Percentiles rank a stretch among this genome's conserved stretches.
phyloP scores from a whole-genome alignment of 805 yeast species.

The Ogataea thermomethanolica region DNA sequence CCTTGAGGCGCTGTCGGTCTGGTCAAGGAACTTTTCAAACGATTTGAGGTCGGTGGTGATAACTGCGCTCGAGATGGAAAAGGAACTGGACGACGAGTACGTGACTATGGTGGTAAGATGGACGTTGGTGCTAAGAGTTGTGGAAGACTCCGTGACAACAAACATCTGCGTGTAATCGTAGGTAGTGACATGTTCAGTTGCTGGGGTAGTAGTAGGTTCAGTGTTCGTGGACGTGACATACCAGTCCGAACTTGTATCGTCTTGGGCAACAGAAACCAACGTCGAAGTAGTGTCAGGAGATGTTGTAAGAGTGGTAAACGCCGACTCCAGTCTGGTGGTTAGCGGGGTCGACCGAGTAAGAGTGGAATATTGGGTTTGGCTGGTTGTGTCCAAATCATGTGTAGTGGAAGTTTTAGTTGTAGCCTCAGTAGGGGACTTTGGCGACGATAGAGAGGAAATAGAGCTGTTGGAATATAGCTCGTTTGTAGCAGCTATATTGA shows the following conservation, averaged over 20 bases:
- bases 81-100: conserved; percentile 11
- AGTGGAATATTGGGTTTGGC: no score
- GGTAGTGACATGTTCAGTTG: conserved; percentile 6
- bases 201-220: background rate
- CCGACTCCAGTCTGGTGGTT: no score
- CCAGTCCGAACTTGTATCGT: no score
- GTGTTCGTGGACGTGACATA: background rate
- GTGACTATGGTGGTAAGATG: conserved; percentile 20
- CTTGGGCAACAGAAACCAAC: no score
- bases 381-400: no score
- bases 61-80: conserved; percentile 20
- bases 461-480: conserved; percentile 14
- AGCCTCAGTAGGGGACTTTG: no score
- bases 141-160: conserved; percentile 27
- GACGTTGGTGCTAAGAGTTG: conserved; percentile 26
- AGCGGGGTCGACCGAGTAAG: no score
- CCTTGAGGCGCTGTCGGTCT: conserved; percentile 1
- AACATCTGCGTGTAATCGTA: conserved; percentile 29
- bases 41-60: conserved; percentile 29
- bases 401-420: background rate
- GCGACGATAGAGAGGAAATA: background rate
- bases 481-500: conserved; percentile 5
- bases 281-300: no score
- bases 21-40: conserved; percentile 11
- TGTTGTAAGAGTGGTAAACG: no score